phyloP scores from a whole-genome alignment of 179 eudicot species.

The Gypsophila paniculata region DNA sequence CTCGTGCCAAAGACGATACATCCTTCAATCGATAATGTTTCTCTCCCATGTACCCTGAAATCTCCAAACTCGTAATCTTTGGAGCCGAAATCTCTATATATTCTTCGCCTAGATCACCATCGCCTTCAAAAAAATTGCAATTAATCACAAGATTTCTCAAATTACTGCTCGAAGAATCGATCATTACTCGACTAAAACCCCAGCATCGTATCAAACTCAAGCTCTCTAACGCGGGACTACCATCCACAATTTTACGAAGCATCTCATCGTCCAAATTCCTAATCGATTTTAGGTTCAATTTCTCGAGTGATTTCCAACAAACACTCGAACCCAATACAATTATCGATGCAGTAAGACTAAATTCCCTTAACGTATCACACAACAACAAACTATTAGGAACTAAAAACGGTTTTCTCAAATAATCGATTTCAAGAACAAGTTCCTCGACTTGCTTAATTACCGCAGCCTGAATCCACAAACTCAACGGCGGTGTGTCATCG shows the following conservation, averaged over 20 bases:
- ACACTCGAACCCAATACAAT: not conserved
- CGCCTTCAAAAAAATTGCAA: rapidly evolving
- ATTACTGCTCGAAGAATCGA: not conserved
- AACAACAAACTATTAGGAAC: not conserved
- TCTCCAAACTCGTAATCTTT: not conserved
- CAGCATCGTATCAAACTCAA: not conserved
- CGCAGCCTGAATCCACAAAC: slow-evolving; percentile 1
- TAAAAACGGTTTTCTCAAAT: rapidly evolving
- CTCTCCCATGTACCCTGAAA: not conserved
- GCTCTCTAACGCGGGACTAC: not conserved
- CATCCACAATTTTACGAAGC: not conserved
- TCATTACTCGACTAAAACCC: not conserved
- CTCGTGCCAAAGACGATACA: slow-evolving; percentile 3
- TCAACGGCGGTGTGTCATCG: not conserved
- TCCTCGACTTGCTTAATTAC: not conserved
- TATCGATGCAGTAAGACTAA: not conserved
- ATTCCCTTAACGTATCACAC: not conserved
- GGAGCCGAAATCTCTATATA: slow-evolving; percentile 1
- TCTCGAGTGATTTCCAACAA: slow-evolving; percentile 14
- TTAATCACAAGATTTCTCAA: slow-evolving; percentile 4
- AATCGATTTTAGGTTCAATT: not conserved
- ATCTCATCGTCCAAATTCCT: not conserved
- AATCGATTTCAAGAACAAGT: not conserved
- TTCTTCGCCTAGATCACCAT: not conserved
- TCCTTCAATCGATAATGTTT: not conserved